Percentiles rank a stretch among this genome's conserved stretches.
phyloP scores from a whole-genome alignment of 805 yeast genomes.

The Priceomyces fermenticarens region DNA sequence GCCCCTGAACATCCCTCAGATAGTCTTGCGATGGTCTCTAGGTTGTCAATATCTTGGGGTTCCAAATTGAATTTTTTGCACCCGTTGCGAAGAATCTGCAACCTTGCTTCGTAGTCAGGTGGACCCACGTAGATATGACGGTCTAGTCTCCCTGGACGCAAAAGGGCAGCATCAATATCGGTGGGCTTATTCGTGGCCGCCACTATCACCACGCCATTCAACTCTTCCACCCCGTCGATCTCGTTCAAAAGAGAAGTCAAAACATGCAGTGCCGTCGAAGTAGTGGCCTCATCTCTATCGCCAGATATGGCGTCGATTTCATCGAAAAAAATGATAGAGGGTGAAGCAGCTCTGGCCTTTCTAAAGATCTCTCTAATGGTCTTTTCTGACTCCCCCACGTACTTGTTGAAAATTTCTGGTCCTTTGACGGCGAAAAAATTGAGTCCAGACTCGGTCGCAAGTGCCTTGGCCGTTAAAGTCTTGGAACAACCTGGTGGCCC shows the following conservation, averaged over 20 bases:
- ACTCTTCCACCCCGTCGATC: constrained; percentile 94
- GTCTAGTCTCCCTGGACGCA: constrained; percentile 95
- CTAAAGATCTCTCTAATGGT: constrained; percentile 92
- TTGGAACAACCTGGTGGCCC: constrained; percentile 99
- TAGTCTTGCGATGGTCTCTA: constrained; percentile 51
- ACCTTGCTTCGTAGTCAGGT: constrained; percentile 78
- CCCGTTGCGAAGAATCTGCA: constrained; percentile 71
- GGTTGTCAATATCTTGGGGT: constrained; percentile 39
- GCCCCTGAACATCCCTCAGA: constrained; percentile 98
- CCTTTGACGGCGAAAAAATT: constrained; percentile 95
- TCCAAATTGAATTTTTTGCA: constrained; percentile 59
- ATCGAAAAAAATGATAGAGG: constrained; percentile 91
- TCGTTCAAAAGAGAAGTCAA: constrained; percentile 89
- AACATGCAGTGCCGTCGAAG: constrained; percentile 78
- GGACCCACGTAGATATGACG: constrained; percentile 91
- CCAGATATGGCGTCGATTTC: constrained; percentile 93
- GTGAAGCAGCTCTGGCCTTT: constrained; percentile 92
- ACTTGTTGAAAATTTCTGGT: constrained; percentile 92
- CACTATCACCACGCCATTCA: constrained; percentile 87
- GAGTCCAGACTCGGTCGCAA: constrained; percentile 93
- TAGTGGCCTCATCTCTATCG: constrained; percentile 61
- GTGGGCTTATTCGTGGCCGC: constrained; percentile 98
- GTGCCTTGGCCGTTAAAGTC: constrained; percentile 89
- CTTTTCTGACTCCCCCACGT: constrained; percentile 92
- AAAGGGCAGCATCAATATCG: constrained; percentile 84